Conservation (phyloP, 2,329 filamentous ascomycete genomes). For the Pseudodiploospora longispora region DNA sequence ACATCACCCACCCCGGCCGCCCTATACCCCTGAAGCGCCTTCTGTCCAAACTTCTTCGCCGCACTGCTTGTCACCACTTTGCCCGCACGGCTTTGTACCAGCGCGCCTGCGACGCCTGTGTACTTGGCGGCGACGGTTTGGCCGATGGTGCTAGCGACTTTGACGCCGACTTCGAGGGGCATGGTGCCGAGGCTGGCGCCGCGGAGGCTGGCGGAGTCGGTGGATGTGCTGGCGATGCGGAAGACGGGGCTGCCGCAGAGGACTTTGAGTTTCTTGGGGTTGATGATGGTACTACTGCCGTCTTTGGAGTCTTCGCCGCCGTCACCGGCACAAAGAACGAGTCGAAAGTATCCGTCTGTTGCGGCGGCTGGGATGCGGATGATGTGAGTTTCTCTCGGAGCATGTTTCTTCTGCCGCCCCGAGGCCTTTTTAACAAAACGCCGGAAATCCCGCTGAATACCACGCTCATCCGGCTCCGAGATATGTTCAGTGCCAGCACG, state of each 20-base stretch:
- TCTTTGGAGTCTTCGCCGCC: constrained; percentile 22
- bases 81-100: constrained; percentile 33
- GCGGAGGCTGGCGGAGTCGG: constrained; percentile 51
- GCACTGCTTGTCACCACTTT: constrained; percentile 25
- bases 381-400: constrained; percentile 54
- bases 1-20: constrained; percentile 17
- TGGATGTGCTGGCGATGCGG: constrained; percentile 57
- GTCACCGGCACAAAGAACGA: constrained; percentile 50
- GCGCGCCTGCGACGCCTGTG: constrained; percentile 25
- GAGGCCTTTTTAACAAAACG: constrained; percentile 53
- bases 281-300: too few relatives aligned
- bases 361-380: constrained; percentile 56
- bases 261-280: constrained; percentile 28
- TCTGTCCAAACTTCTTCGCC: constrained; percentile 31
- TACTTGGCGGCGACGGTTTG: constrained; percentile 36
- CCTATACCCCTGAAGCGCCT: constrained; percentile 29
- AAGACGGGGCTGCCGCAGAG: constrained; percentile 62
- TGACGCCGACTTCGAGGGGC: constrained; percentile 57
- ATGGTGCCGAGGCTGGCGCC: constrained; percentile 58
- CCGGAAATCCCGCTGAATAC: constrained; percentile 58
- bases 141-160: constrained; percentile 44
- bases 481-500: constrained; percentile 41
- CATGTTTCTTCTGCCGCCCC: constrained; percentile 37
- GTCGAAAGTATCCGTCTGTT: constrained; percentile 59
- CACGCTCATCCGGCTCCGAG: constrained; percentile 50